These are phyloP conservation scores for Abortiporus biennis DNA, from an alignment of 1,284 basidiomycete species.

Conservation along the genomic window DNA sequence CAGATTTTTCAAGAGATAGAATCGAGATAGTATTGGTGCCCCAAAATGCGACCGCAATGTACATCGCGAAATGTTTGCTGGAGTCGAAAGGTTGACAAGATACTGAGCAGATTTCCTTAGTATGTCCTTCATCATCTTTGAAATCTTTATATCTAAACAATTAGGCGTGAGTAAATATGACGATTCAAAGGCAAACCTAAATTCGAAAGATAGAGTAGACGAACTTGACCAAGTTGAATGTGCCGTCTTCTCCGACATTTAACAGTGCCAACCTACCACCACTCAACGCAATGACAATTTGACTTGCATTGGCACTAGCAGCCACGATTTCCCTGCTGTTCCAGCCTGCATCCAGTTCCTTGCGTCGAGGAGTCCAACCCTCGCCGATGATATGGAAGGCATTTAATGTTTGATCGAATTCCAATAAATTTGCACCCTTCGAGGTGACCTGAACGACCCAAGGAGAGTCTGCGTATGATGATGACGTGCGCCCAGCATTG, in stretches of 20 bases:
- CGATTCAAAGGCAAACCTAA: neutral
- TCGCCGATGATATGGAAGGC: slow-evolving; percentile 28
- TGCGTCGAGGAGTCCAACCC: slow-evolving; percentile 25
- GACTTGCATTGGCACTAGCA: slow-evolving; percentile 58
- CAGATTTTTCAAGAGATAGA: slow-evolving; percentile 34
- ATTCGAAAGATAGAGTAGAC: slow-evolving; percentile 9
- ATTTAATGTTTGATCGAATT: slow-evolving; percentile 37
- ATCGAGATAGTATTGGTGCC: slow-evolving; percentile 59
- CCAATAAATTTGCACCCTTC: slow-evolving; percentile 45
- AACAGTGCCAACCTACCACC: slow-evolving; percentile 53
- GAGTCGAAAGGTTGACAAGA: slow-evolving; percentile 53
- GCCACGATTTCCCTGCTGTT: slow-evolving; percentile 51
- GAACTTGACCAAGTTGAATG: slow-evolving; percentile 33
- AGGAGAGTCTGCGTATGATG: slow-evolving; percentile 44
- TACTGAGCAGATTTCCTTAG: slow-evolving; percentile 58
- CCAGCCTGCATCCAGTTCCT: slow-evolving; percentile 16
- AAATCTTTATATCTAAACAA: slow-evolving; percentile 20
- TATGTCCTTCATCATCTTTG: slow-evolving; percentile 8
- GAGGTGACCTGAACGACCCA: slow-evolving; percentile 70
- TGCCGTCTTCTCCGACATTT: slow-evolving; percentile 34
- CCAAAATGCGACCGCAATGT: slow-evolving; percentile 76
- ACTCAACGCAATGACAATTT: slow-evolving; percentile 60
- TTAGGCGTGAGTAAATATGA: too few relatives aligned
- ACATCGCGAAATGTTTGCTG: slow-evolving; percentile 36
- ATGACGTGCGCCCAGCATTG: slow-evolving; percentile 19